Evolutionary conservation across 164 flowering plant genomes (phyloP).

Genomic region (Santalum album): DNA sequence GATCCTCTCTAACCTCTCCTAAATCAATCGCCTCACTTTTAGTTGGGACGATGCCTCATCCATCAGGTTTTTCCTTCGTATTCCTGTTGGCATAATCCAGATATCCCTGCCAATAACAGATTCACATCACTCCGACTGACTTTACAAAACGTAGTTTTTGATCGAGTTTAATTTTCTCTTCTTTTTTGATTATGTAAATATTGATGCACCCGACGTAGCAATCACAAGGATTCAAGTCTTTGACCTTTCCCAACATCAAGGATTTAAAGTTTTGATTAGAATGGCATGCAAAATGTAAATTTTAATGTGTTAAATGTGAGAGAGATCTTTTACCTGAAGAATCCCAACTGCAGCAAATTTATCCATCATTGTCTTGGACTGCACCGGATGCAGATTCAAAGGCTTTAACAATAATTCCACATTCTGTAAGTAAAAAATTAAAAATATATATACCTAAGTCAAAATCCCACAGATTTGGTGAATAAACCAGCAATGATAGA

Average conservation of each 20-base stretch:
- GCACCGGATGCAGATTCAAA: slow-evolving; percentile 45
- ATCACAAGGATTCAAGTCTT: too few species aligned
- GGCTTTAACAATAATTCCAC: slow-evolving; percentile 50
- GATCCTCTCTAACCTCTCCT: too few species aligned
- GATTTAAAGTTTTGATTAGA: too few species aligned
- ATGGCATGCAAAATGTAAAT: too few species aligned
- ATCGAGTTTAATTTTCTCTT: too few species aligned
- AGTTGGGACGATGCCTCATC: neutral
- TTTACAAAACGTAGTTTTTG: neutral
- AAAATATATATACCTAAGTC: neutral
- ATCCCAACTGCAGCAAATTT: slow-evolving; percentile 94
- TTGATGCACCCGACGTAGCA: too few species aligned
- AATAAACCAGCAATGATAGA: too few species aligned
- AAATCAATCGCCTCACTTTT: too few species aligned
- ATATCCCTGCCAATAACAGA: slow-evolving; percentile 40
- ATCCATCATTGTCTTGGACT: slow-evolving; percentile 50
- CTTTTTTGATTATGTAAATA: too few species aligned
- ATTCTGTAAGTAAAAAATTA: too few species aligned
- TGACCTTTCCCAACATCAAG: too few species aligned
- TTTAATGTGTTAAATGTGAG: neutral
- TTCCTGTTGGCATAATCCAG: slow-evolving; percentile 38
- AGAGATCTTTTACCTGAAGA: slow-evolving; percentile 89
- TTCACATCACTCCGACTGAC: slow-evolving; percentile 1
- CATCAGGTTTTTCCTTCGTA: slow-evolving; percentile 1
- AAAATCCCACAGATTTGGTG: too few species aligned